A percentile compares a stretch with the other conserved stretches of the same genome.
Conservation (phyloP, 768 basidiomycete species). For the Tylopilus sp. region DNA sequence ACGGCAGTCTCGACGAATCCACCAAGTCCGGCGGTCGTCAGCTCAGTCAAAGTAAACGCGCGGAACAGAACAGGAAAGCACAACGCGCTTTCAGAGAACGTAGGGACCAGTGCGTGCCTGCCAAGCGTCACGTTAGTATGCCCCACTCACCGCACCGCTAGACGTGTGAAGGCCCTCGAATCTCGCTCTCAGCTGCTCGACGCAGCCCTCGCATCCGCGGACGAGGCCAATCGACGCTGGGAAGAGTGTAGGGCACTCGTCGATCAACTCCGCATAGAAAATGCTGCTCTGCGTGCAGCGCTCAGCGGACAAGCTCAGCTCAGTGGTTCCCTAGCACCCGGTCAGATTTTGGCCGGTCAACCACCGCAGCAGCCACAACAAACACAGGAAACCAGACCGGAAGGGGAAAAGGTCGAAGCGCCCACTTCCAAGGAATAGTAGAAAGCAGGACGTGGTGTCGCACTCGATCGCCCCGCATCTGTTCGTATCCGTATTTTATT, state of each 20-base stretch:
- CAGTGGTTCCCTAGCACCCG: slow-evolving; percentile 27
- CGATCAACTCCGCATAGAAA: slow-evolving; percentile 85
- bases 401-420: slow-evolving; percentile 28
- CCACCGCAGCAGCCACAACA: slow-evolving; percentile 19
- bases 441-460: background rate
- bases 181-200: slow-evolving; percentile 82
- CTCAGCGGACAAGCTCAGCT: slow-evolving; percentile 44
- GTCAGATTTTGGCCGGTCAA: slow-evolving; percentile 24
- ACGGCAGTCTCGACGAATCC: slow-evolving; percentile 11
- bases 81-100: slow-evolving; percentile 90
- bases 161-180: slow-evolving; percentile 85
- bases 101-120: slow-evolving; percentile 69
- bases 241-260: slow-evolving; percentile 87
- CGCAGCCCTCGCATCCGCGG: slow-evolving; percentile 79
- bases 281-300: slow-evolving; percentile 70
- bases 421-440: slow-evolving; percentile 23
- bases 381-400: slow-evolving; percentile 21
- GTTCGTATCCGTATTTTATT: slow-evolving; percentile 1
- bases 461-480: background rate
- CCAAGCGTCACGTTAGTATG: background rate
- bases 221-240: slow-evolving; percentile 87
- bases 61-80: slow-evolving; percentile 93
- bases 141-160: slow-evolving; percentile 30
- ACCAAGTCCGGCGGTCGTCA: slow-evolving; percentile 41
- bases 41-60: slow-evolving; percentile 79